These are phyloP conservation scores for Boletus sensibilis DNA, from an alignment of 768 basidiomycete genomes.

Conservation along the genomic window DNA sequence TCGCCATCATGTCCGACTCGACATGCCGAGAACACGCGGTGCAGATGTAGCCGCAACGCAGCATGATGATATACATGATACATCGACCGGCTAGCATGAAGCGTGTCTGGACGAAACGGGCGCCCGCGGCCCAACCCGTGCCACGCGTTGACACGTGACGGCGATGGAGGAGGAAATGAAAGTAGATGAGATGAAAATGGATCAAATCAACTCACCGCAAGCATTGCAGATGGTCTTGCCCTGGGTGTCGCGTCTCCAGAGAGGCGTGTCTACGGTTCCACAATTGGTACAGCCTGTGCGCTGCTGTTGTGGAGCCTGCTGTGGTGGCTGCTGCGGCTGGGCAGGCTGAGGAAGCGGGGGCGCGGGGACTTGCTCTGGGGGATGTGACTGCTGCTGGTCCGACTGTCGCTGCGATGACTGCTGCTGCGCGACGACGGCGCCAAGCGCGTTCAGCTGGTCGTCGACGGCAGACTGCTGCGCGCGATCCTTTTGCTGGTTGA, in stretches of 20 bases:
- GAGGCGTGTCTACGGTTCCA: slow-evolving; percentile 72
- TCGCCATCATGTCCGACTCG: slow-evolving; percentile 33
- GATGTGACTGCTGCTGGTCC: slow-evolving; percentile 16
- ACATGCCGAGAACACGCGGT: slow-evolving; percentile 37
- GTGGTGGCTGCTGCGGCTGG: slow-evolving; percentile 22
- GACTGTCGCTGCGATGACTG: slow-evolving; percentile 11
- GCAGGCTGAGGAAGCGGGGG: slow-evolving; percentile 25
- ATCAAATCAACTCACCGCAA: slow-evolving; percentile 65
- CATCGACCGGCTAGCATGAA: slow-evolving; percentile 30
- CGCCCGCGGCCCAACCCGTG: slow-evolving; percentile 34
- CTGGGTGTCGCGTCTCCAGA: slow-evolving; percentile 80
- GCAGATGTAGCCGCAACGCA: slow-evolving; percentile 32
- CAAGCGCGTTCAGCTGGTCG: slow-evolving; percentile 13
- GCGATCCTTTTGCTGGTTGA: slow-evolving; percentile 33
- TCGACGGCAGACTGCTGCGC: slow-evolving; percentile 17
- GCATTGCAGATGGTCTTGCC: slow-evolving; percentile 88
- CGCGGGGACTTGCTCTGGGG: slow-evolving; percentile 29
- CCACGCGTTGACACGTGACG: slow-evolving; percentile 42
- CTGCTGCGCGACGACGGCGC: slow-evolving; percentile 16
- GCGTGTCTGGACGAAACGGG: slow-evolving; percentile 28
- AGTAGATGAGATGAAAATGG: slow-evolving; percentile 35
- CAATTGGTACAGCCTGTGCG: slow-evolving; percentile 65
- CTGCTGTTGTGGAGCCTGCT: slow-evolving; percentile 38
- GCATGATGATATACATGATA: slow-evolving; percentile 37
- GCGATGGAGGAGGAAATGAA: slow-evolving; percentile 31